phyloP scores from a whole-genome alignment of 805 yeast species.

The Yarrowia yakushimensis region DNA sequence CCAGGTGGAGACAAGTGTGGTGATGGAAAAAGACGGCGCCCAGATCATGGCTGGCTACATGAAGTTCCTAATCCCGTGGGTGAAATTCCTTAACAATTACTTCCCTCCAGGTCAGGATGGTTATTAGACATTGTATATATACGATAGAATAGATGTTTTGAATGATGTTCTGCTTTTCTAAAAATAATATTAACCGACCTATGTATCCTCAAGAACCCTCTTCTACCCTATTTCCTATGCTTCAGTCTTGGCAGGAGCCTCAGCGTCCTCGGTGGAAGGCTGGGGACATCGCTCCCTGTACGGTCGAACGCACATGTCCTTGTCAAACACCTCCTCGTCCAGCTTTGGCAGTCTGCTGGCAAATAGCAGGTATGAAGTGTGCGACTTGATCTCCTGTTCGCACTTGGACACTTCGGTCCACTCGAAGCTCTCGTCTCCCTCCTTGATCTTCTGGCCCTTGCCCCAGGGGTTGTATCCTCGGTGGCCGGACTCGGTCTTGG shows the following conservation, averaged over 20 bases:
- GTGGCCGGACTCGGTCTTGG: constrained; percentile 26
- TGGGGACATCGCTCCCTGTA: background rate
- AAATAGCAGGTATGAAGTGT: constrained; percentile 90
- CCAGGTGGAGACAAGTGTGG: background rate
- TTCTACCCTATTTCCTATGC: background rate
- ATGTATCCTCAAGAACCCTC: background rate
- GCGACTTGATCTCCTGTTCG: constrained; percentile 85
- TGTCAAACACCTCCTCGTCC: constrained; percentile 10
- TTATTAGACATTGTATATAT: background rate
- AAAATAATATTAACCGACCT: constrained; percentile 2
- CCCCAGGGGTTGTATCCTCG: constrained; percentile 87
- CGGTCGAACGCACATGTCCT: constrained; percentile 11
- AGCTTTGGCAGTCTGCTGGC: constrained; percentile 45
- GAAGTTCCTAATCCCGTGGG: constrained; percentile 15
- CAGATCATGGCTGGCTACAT: constrained; percentile 1
- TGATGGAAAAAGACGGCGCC: constrained; percentile 20
- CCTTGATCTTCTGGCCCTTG: constrained; percentile 74
- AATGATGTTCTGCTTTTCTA: too few relatives aligned
- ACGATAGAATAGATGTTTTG: background rate
- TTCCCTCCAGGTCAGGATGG: background rate
- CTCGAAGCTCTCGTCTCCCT: constrained; percentile 75
- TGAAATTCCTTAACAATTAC: background rate
- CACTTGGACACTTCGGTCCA: constrained; percentile 85
- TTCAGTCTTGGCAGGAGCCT: background rate
- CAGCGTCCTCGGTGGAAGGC: background rate